Evolutionary conservation across 768 basidiomycete genomes (phyloP).

Genomic region (Russula brevipes): DNA sequence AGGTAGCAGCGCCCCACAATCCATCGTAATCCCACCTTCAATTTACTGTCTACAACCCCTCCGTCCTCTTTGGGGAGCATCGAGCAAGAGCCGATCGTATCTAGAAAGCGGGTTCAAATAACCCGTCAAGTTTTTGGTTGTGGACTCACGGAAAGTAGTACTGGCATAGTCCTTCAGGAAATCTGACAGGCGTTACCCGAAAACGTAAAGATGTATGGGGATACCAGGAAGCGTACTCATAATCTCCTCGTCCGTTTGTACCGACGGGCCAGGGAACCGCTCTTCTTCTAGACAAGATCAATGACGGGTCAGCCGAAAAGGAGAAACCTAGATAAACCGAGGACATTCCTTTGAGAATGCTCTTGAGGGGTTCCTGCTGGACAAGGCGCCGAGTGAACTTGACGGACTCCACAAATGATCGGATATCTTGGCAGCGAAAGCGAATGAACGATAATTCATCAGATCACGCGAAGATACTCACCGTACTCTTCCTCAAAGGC

Average conservation of each 20-base stretch:
- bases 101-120: not conserved
- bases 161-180: not conserved
- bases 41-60: slow-evolving; percentile 23
- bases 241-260: slow-evolving; percentile 20
- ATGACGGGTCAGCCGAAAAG: not conserved
- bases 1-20: too few species aligned
- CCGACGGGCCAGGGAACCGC: slow-evolving; percentile 14
- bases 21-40: slow-evolving; percentile 12
- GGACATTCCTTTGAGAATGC: slow-evolving; percentile 12
- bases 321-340: not conserved
- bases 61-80: slow-evolving; percentile 23
- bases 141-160: slow-evolving; percentile 12
- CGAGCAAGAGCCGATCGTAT: slow-evolving; percentile 18
- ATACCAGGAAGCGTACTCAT: not conserved
- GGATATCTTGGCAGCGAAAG: slow-evolving; percentile 7
- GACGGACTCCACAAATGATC: slow-evolving; percentile 20
- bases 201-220: not conserved
- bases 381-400: slow-evolving; percentile 25
- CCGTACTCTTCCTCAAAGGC: slow-evolving; percentile 26
- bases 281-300: slow-evolving; percentile 11
- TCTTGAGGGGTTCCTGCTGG: slow-evolving; percentile 25
- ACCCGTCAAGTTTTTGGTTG: too few species aligned
- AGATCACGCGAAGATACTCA: not conserved
- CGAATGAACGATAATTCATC: not conserved
- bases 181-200: not conserved